Evolutionary conservation across 805 yeast genomes (phyloP).

Genomic region (Candida qinlingensis): DNA sequence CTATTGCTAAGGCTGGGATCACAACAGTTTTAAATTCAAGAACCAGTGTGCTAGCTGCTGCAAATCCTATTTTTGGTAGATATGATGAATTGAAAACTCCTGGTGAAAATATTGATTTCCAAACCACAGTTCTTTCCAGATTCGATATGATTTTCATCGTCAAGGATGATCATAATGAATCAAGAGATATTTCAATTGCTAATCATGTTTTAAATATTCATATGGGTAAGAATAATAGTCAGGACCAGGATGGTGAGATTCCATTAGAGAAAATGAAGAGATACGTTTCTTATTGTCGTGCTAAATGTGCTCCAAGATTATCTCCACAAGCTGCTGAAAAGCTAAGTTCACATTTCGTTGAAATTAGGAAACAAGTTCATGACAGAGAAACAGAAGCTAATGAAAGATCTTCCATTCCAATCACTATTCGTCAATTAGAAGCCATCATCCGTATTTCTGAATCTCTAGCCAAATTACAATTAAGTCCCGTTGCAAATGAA

Average conservation of each 20-base stretch:
- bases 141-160: slow-evolving; percentile 98
- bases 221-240: slow-evolving; percentile 62
- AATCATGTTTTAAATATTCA: slow-evolving; percentile 93
- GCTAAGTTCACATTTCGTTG: slow-evolving; percentile 87
- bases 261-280: slow-evolving; percentile 89
- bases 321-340: slow-evolving; percentile 86
- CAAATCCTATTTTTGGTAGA: slow-evolving; percentile 94
- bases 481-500: slow-evolving; percentile 79
- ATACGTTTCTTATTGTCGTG: slow-evolving; percentile 84
- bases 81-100: slow-evolving; percentile 95
- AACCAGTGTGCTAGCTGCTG: slow-evolving; percentile 96
- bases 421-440: slow-evolving; percentile 94
- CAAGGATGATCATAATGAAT: slow-evolving; percentile 88
- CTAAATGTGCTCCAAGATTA: slow-evolving; percentile 89
- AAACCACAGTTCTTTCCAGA: slow-evolving; percentile 92
- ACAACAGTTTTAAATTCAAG: slow-evolving; percentile 95
- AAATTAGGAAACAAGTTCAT: slow-evolving; percentile 79
- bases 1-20: slow-evolving; percentile 98
- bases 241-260: slow-evolving; percentile 66
- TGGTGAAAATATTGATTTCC: slow-evolving; percentile 97
- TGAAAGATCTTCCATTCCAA: slow-evolving; percentile 92
- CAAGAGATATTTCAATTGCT: slow-evolving; percentile 84
- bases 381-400: slow-evolving; percentile 74
- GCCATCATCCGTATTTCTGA: slow-evolving; percentile 96
- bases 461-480: slow-evolving; percentile 79